These are phyloP conservation scores for Narthecium ossifragum DNA, from an alignment of 106 monocot genomes.

Conservation along the genomic window DNA sequence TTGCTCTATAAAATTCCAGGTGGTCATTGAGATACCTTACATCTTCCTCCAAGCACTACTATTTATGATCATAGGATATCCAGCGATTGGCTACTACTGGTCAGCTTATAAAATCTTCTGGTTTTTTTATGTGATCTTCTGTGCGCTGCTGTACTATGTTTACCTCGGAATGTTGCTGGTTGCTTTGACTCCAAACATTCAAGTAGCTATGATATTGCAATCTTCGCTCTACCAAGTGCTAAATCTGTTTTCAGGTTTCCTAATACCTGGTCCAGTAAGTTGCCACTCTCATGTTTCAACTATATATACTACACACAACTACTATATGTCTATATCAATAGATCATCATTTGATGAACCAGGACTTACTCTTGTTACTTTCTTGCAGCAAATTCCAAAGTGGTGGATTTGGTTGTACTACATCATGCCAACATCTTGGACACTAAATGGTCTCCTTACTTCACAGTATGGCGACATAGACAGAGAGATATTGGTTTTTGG, in stretches of 20 bases:
- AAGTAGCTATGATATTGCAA: constrained; percentile 40
- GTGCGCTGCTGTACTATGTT: constrained; percentile 37
- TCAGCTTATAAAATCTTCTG: constrained; percentile 46
- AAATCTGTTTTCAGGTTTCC: constrained; percentile 58
- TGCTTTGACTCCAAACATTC: constrained; percentile 53
- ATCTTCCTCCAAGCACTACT: constrained; percentile 34
- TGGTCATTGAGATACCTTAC: constrained; percentile 54
- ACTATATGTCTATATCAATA: no score
- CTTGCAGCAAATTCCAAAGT: constrained; percentile 79
- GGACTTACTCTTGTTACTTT: background rate
- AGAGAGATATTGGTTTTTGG: constrained; percentile 51
- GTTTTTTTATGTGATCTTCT: constrained; percentile 52
- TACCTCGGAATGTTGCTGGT: constrained; percentile 53
- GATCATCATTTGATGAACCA: background rate
- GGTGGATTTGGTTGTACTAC: constrained; percentile 85
- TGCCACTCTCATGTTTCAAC: background rate
- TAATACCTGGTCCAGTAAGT: constrained; percentile 55
- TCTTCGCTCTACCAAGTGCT: constrained; percentile 29
- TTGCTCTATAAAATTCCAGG: constrained; percentile 42
- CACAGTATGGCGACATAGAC: constrained; percentile 57
- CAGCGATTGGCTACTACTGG: constrained; percentile 52
- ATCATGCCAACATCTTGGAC: constrained; percentile 53
- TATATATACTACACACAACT: background rate
- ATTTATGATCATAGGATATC: constrained; percentile 40
- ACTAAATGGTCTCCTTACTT: constrained; percentile 48